Percentiles rank a stretch among this genome's conserved stretches.
phyloP scores from a whole-genome alignment of 176 grass and related monocot species.

The Oryza rufipogon region DNA sequence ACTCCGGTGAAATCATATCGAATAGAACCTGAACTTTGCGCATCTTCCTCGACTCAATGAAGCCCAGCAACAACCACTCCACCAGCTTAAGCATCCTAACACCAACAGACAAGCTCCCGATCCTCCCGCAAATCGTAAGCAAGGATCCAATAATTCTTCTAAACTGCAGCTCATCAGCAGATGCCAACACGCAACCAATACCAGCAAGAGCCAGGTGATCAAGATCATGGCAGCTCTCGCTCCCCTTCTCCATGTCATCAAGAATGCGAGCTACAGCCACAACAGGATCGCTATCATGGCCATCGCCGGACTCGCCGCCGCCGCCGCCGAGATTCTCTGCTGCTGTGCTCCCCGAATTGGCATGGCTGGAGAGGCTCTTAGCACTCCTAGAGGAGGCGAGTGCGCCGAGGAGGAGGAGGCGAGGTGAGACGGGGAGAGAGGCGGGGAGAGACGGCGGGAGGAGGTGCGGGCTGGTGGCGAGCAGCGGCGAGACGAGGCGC shows the following conservation, averaged over 20 bases:
- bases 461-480: conserved; percentile 48
- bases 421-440: conserved; percentile 33
- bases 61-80: conserved; percentile 74
- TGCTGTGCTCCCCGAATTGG: background rate
- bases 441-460: conserved; percentile 24
- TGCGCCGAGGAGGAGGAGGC: conserved; percentile 52
- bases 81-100: conserved; percentile 72
- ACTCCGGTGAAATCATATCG: conserved; percentile 44
- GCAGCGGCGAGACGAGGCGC: conserved; percentile 52
- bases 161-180: conserved; percentile 41
- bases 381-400: conserved; percentile 36
- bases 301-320: background rate
- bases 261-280: conserved; percentile 14
- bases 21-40: conserved; percentile 57
- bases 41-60: conserved; percentile 53
- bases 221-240: conserved; percentile 5
- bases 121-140: conserved; percentile 53
- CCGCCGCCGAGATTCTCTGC: conserved; percentile 12
- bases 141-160: conserved; percentile 42
- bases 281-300: conserved; percentile 18
- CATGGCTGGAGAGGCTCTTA: background rate
- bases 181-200: conserved; percentile 58
- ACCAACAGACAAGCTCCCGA: conserved; percentile 25
- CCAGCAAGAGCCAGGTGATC: conserved; percentile 59
- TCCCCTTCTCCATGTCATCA: conserved; percentile 26